These are phyloP conservation scores for Ceratobasidium sp. DNA, from an alignment of 1,284 basidiomycete genomes.

Conservation along the genomic window DNA sequence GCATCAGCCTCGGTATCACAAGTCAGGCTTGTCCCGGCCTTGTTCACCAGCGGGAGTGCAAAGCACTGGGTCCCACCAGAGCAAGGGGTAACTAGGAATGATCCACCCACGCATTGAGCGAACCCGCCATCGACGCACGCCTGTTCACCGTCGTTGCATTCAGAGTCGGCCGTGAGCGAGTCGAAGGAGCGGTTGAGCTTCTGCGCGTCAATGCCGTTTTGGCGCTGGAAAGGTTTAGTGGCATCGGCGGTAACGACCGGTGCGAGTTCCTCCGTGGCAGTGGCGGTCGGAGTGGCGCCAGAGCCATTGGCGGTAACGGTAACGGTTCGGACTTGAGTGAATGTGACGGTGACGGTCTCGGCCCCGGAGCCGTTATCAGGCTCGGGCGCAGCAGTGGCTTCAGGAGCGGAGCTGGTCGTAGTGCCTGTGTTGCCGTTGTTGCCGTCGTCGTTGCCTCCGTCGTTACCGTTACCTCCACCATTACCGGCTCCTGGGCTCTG, in stretches of 20 bases:
- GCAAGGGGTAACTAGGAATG: conserved; percentile 56
- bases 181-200: conserved; percentile 39
- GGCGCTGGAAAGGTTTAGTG: conserved; percentile 18
- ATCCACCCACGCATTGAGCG: conserved; percentile 53
- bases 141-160: conserved; percentile 49
- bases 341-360: not conserved
- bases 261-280: not conserved
- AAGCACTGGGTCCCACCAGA: conserved; percentile 53
- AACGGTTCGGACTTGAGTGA: conserved; percentile 18
- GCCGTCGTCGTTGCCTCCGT: not conserved
- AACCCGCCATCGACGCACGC: conserved; percentile 56
- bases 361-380: not conserved
- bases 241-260: not conserved
- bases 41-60: conserved; percentile 61
- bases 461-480: conserved; percentile 4
- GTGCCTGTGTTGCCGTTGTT: not conserved
- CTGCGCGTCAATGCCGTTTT: conserved; percentile 41
- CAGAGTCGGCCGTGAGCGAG: conserved; percentile 37
- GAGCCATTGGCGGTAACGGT: conserved; percentile 8
- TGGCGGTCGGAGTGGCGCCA: not conserved
- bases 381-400: not conserved
- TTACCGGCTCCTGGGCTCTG: conserved; percentile 52
- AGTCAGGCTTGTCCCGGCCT: conserved; percentile 56
- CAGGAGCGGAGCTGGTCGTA: not conserved
- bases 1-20: conserved; percentile 58